Conservation (phyloP, 2,329 filamentous ascomycete genomes). For the Verticillium nubilum region DNA sequence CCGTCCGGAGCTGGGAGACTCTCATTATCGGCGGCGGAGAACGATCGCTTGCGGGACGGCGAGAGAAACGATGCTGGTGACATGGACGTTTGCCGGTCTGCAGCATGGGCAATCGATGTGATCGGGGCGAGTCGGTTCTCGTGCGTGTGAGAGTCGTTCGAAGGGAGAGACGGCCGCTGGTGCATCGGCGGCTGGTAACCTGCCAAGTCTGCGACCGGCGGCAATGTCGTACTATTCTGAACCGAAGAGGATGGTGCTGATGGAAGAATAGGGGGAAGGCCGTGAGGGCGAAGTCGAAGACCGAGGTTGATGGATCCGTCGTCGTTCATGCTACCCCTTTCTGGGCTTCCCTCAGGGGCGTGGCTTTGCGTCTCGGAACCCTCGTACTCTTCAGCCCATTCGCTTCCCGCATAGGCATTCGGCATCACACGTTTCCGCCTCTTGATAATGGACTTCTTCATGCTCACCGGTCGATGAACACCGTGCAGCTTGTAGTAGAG, state of each 20-base stretch:
- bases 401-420: slow-evolving; percentile 42
- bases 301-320: slow-evolving; percentile 63
- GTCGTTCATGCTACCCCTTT: slow-evolving; percentile 53
- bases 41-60: slow-evolving; percentile 60
- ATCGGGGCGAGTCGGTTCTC: slow-evolving; percentile 56
- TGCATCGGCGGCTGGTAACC: slow-evolving; percentile 45
- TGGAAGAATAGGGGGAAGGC: slow-evolving; percentile 40
- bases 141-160: slow-evolving; percentile 39
- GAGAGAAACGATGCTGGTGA: slow-evolving; percentile 57
- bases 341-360: slow-evolving; percentile 30
- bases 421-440: slow-evolving; percentile 91
- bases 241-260: slow-evolving; percentile 36
- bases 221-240: slow-evolving; percentile 26
- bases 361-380: slow-evolving; percentile 37
- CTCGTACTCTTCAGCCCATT: slow-evolving; percentile 40
- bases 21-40: slow-evolving; percentile 55
- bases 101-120: slow-evolving; percentile 35
- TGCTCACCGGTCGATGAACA: slow-evolving; percentile 87
- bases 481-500: slow-evolving; percentile 96
- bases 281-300: slow-evolving; percentile 42
- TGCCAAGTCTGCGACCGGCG: slow-evolving; percentile 36
- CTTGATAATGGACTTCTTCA: slow-evolving; percentile 99
- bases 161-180: slow-evolving; percentile 27
- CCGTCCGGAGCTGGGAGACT: slow-evolving; percentile 26
- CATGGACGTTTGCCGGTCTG: slow-evolving; percentile 50